These are phyloP conservation scores for Jaltomata sinuosa DNA, from an alignment of 257 asterid species.

Conservation along the genomic window DNA sequence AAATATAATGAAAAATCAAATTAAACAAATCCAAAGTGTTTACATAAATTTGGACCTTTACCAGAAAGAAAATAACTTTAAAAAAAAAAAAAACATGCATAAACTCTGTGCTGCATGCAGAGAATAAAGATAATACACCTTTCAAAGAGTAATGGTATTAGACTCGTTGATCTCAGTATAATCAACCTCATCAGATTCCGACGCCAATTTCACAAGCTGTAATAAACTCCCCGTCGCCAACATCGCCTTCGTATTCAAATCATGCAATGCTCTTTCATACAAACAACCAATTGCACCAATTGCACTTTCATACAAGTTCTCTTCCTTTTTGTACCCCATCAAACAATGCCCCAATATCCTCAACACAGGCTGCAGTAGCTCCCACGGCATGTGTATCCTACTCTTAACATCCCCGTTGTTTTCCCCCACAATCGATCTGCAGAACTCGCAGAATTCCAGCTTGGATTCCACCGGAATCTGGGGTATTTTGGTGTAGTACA, in stretches of 20 bases:
- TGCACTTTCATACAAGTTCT: conserved; percentile 42
- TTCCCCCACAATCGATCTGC: no score
- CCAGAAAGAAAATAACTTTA: no score
- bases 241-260: conserved; percentile 58
- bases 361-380: conserved; percentile 55
- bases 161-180: conserved; percentile 46
- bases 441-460: conserved; percentile 66
- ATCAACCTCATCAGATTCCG: conserved; percentile 24
- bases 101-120: neutral
- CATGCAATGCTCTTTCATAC: conserved; percentile 54
- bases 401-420: no score
- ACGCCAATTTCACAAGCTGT: conserved; percentile 37
- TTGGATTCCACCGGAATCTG: conserved; percentile 56
- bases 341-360: conserved; percentile 75
- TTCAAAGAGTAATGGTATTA: conserved; percentile 34
- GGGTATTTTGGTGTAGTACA: conserved; percentile 38
- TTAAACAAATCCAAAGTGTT: no score
- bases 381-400: no score
- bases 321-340: conserved; percentile 27
- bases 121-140: neutral
- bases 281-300: conserved; percentile 41
- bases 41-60: no score
- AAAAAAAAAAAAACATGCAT: neutral
- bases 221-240: conserved; percentile 60
- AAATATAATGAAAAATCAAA: no score